These are phyloP conservation scores for Huntiella bhutanensis DNA, from an alignment of 2,329 filamentous ascomycete species.

Conservation along the genomic window DNA sequence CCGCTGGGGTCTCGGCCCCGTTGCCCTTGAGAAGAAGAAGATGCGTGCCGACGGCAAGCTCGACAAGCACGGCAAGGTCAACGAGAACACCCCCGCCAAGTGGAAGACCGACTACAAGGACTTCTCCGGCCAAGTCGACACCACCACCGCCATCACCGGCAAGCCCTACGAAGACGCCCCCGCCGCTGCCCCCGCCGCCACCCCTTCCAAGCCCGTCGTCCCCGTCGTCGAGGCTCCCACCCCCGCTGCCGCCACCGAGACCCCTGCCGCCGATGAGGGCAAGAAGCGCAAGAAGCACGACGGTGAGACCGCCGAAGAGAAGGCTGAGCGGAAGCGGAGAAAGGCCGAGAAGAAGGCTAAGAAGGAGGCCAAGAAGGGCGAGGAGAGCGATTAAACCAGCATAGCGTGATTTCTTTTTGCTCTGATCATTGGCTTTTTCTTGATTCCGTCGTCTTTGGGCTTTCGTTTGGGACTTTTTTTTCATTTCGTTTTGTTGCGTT, in stretches of 20 bases:
- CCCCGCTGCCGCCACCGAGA: conserved; percentile 20
- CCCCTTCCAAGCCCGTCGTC: conserved; percentile 15
- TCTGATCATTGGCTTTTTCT: neutral
- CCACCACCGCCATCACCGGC: conserved; percentile 27
- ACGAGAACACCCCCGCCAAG: conserved; percentile 81
- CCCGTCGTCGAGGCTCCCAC: conserved; percentile 21
- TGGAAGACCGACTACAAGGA: conserved; percentile 92
- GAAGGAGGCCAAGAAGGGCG: conserved; percentile 36
- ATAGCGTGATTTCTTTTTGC: neutral
- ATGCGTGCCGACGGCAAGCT: conserved; percentile 95
- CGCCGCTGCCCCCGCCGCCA: conserved; percentile 20
- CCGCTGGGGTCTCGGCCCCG: conserved; percentile 87
- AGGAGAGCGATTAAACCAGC: conserved; percentile 29
- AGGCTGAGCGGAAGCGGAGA: conserved; percentile 39
- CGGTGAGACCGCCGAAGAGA: conserved; percentile 53
- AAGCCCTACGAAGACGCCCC: conserved; percentile 26
- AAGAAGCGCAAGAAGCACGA: conserved; percentile 69
- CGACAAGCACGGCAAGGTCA: conserved; percentile 87
- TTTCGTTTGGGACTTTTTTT: conserved; percentile 2
- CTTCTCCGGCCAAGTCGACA: conserved; percentile 36
- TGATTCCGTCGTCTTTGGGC: neutral
- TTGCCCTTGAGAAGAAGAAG: conserved; percentile 97
- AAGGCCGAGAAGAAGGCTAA: conserved; percentile 42
- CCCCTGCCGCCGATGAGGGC: conserved; percentile 33
- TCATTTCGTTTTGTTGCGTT: conserved; percentile 1